A percentile compares a stretch with the other conserved stretches of the same genome.
phyloP scores from a whole-genome alignment of 176 grass and related monocot genomes.

The Phoenix dactylifera region DNA sequence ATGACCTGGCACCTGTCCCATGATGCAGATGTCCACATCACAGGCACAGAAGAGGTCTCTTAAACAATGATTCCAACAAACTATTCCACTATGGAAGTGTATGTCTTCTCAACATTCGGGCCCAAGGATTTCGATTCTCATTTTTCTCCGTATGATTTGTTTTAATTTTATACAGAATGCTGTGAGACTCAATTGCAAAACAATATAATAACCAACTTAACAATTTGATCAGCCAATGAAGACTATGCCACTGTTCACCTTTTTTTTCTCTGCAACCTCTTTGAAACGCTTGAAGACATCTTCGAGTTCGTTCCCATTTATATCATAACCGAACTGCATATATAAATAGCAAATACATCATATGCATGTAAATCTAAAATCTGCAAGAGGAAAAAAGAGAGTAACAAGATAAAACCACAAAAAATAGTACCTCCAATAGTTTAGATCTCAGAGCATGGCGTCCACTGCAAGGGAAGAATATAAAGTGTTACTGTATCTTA shows the following conservation, averaged over 20 bases:
- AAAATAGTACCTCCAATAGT: constrained; percentile 61
- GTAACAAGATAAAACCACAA: constrained; percentile 17
- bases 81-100: no score
- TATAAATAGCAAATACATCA: constrained; percentile 11
- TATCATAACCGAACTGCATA: constrained; percentile 77
- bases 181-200: no score
- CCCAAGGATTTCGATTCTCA: no score
- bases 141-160: no score
- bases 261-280: constrained; percentile 98
- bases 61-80: no score
- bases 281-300: constrained; percentile 98
- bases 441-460: constrained; percentile 86
- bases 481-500: not conserved
- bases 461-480: constrained; percentile 50
- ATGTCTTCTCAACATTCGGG: no score
- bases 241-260: constrained; percentile 25
- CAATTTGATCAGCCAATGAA: no score
- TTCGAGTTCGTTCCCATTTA: constrained; percentile 77
- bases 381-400: constrained; percentile 7
- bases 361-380: not conserved
- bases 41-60: no score
- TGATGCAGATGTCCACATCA: no score
- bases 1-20: no score
- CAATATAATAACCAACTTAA: no score
- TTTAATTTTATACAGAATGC: no score